Percentiles rank a stretch among this genome's conserved stretches.
Evolutionary conservation across 192 early-diverging fungal species (phyloP).

Genomic region (Chytriomyces confervae): DNA sequence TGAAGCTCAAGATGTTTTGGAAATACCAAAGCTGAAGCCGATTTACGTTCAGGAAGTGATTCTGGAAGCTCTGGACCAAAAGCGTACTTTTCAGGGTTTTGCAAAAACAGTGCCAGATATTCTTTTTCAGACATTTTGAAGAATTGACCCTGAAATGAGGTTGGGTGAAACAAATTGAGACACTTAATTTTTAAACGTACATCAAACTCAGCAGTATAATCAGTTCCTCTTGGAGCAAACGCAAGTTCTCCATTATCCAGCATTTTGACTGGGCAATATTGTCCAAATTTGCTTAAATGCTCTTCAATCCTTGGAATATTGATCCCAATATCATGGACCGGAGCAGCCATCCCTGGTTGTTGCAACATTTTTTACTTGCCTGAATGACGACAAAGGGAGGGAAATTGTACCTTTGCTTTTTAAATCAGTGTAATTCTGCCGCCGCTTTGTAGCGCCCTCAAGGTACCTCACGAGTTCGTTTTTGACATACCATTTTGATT

Average conservation of each 20-base stretch:
- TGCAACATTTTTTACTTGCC: too few relatives aligned
- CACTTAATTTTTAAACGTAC: slow-evolving; percentile 27
- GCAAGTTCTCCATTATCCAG: slow-evolving; percentile 47
- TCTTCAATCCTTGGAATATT: slow-evolving; percentile 30
- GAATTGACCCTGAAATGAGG: slow-evolving; percentile 43
- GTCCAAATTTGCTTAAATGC: slow-evolving; percentile 49
- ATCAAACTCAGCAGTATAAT: slow-evolving; percentile 56
- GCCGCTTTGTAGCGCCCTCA: slow-evolving; percentile 26
- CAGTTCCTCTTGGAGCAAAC: slow-evolving; percentile 32
- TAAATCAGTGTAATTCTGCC: slow-evolving; percentile 51
- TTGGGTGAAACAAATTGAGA: background rate
- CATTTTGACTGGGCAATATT: slow-evolving; percentile 59
- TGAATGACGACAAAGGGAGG: too few relatives aligned
- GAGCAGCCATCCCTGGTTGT: slow-evolving; percentile 46
- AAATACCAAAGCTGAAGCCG: slow-evolving; percentile 49
- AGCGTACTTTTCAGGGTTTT: slow-evolving; percentile 48
- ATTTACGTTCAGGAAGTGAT: slow-evolving; percentile 41
- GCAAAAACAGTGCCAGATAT: slow-evolving; percentile 49
- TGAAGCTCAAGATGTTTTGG: slow-evolving; percentile 59
- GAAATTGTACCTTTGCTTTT: slow-evolving; percentile 35
- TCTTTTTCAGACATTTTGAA: slow-evolving; percentile 44
- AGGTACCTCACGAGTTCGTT: slow-evolving; percentile 8
- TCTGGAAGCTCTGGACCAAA: slow-evolving; percentile 46
- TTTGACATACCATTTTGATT: slow-evolving; percentile 53
- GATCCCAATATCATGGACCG: slow-evolving; percentile 50